A percentile compares a stretch with the other conserved stretches of the same genome.
Evolutionary conservation across 1,284 basidiomycete genomes (phyloP).

Genomic region (Moesziomyces sp.): DNA sequence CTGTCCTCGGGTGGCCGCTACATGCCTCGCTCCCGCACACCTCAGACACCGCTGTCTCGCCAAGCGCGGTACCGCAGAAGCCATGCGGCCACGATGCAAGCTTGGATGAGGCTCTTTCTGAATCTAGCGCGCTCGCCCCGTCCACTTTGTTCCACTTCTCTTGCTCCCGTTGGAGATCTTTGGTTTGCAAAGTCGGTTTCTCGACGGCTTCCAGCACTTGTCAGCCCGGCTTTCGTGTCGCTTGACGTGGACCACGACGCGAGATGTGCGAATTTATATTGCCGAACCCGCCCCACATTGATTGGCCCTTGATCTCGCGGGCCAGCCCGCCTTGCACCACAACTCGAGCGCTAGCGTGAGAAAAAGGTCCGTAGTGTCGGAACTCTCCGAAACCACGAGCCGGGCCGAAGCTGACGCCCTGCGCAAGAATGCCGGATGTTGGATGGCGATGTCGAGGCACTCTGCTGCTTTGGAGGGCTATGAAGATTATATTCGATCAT

Average conservation of each 20-base stretch:
- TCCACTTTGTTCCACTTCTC: neutral
- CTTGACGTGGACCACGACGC: too few relatives aligned
- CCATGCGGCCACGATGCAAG: slow-evolving; percentile 10
- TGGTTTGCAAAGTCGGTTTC: too few relatives aligned
- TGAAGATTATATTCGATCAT: too few relatives aligned
- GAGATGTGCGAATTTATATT: too few relatives aligned
- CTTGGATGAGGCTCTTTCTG: slow-evolving; percentile 9
- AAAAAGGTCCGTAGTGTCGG: neutral
- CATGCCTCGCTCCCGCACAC: slow-evolving; percentile 31
- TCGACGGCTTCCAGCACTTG: too few relatives aligned
- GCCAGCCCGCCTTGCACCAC: too few relatives aligned
- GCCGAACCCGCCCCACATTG: neutral
- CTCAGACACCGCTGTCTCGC: slow-evolving; percentile 43
- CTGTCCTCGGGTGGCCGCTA: neutral
- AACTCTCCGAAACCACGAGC: neutral
- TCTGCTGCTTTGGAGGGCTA: too few relatives aligned
- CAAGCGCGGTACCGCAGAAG: slow-evolving; percentile 9
- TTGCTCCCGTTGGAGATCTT: too few relatives aligned
- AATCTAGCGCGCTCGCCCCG: slow-evolving; percentile 13
- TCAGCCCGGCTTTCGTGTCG: too few relatives aligned
- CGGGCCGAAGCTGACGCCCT: too few relatives aligned
- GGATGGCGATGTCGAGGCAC: too few relatives aligned
- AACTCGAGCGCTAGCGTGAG: neutral
- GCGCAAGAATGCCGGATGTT: too few relatives aligned
- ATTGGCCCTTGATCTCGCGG: neutral